Conservation (phyloP, 1,284 basidiomycete genomes). For the Grifola frondosa region DNA sequence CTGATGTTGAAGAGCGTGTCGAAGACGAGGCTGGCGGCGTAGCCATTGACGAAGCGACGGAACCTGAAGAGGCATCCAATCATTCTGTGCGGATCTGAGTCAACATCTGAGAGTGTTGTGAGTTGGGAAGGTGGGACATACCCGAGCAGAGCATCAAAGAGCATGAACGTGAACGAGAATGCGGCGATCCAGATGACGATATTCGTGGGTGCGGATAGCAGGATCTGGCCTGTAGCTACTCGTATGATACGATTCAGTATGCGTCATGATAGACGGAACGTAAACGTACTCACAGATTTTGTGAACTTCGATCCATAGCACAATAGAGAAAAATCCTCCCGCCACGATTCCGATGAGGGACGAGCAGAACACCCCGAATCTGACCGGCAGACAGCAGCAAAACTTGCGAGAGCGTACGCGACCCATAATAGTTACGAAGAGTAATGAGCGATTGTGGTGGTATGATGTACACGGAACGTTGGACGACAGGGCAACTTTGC, state of each 20-base stretch:
- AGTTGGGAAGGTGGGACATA: conserved; percentile 27
- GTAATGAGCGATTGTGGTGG: neutral
- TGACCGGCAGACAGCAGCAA: conserved; percentile 63
- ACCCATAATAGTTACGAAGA: conserved; percentile 19
- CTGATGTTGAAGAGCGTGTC: conserved; percentile 50
- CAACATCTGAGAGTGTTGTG: neutral
- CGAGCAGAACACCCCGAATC: conserved; percentile 60
- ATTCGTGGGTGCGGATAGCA: conserved; percentile 34
- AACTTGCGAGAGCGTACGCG: conserved; percentile 40
- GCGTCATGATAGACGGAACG: neutral
- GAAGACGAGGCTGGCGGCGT: conserved; percentile 43
- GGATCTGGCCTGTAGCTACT: conserved; percentile 22
- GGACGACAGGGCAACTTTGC: neutral
- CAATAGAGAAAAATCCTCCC: conserved; percentile 44
- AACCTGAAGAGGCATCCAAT: conserved; percentile 46
- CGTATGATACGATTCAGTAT: too few relatives aligned
- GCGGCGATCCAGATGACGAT: conserved; percentile 48
- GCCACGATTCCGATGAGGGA: conserved; percentile 44
- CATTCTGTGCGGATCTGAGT: conserved; percentile 35
- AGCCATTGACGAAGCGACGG: conserved; percentile 44
- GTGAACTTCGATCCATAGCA: conserved; percentile 39
- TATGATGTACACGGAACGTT: neutral
- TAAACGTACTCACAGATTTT: conserved; percentile 22
- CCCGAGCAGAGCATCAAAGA: conserved; percentile 50
- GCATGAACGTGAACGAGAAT: conserved; percentile 46